phyloP scores from a whole-genome alignment of 2,329 filamentous ascomycete genomes.

The Camillea tinctor region DNA sequence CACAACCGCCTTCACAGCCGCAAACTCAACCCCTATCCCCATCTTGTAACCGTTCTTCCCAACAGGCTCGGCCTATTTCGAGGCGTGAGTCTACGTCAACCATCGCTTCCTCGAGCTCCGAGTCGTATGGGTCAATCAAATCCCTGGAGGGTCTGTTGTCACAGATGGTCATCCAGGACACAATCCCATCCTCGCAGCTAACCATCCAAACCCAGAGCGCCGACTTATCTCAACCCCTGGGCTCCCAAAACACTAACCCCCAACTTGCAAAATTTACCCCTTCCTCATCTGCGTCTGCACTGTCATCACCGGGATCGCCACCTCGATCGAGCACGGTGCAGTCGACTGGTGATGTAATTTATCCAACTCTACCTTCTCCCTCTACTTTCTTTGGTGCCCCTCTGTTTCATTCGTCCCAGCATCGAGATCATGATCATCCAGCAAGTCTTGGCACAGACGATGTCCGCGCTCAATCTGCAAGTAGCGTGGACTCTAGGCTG shows the following conservation, averaged over 20 bases:
- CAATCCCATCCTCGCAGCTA: conserved; percentile 15
- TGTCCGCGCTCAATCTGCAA: not conserved
- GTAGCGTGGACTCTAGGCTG: not conserved
- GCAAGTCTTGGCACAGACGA: not conserved
- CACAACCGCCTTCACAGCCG: conserved; percentile 11
- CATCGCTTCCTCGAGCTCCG: conserved; percentile 14
- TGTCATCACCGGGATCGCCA: not conserved
- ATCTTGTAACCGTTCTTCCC: conserved; percentile 4
- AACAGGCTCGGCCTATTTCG: not conserved
- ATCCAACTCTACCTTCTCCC: not conserved
- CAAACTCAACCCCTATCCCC: conserved; percentile 7
- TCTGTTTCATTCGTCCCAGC: not conserved
- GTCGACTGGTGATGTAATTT: not conserved
- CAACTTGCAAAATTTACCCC: not conserved
- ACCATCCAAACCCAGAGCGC: conserved; percentile 8
- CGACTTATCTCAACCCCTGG: conserved; percentile 8
- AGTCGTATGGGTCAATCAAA: conserved; percentile 17
- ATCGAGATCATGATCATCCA: not conserved
- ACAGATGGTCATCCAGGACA: conserved; percentile 16
- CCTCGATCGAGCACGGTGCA: not conserved
- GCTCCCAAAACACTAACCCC: conserved; percentile 7
- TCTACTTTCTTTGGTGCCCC: not conserved
- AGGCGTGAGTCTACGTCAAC: conserved; percentile 7
- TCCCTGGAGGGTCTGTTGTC: conserved; percentile 15
- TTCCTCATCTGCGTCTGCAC: not conserved